Evolutionary conservation across 1,139 yeast genomes (phyloP).

Genomic region (Scheffersomyces stambukii): DNA sequence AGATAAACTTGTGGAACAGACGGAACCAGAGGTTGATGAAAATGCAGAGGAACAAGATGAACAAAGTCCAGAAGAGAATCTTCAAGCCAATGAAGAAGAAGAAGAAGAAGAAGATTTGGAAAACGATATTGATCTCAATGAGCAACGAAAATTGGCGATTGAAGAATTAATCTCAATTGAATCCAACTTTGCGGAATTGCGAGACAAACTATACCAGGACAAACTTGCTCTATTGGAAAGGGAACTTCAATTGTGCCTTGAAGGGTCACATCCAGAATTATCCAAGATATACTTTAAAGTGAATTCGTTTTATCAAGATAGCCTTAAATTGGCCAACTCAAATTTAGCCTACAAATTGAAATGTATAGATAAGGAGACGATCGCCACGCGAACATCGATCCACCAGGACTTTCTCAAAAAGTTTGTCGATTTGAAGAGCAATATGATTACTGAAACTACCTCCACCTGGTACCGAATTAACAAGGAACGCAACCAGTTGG

Average conservation of each 20-base stretch:
- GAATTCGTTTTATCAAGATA: slow-evolving; percentile 65
- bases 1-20: slow-evolving; percentile 5
- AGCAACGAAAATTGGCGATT: slow-evolving; percentile 59
- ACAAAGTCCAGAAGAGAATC: slow-evolving; percentile 9
- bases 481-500: slow-evolving; percentile 83
- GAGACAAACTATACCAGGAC: slow-evolving; percentile 74
- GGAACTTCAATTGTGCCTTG: slow-evolving; percentile 81
- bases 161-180: slow-evolving; percentile 74
- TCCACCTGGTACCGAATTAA: slow-evolving; percentile 90
- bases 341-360: slow-evolving; percentile 68
- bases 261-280: slow-evolving; percentile 87
- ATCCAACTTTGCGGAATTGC: slow-evolving; percentile 74
- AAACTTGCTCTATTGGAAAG: slow-evolving; percentile 72
- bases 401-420: slow-evolving; percentile 82
- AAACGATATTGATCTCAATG: slow-evolving; percentile 42
- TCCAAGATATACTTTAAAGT: slow-evolving; percentile 65
- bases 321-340: slow-evolving; percentile 62
- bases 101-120: slow-evolving; percentile 21
- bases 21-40: slow-evolving; percentile 7
- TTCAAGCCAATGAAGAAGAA: slow-evolving; percentile 12
- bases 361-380: slow-evolving; percentile 76
- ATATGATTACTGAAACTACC: slow-evolving; percentile 70
- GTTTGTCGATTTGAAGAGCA: slow-evolving; percentile 62
- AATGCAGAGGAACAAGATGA: slow-evolving; percentile 11
- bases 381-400: slow-evolving; percentile 72